These are phyloP conservation scores for Phytophthora tentaculata DNA, from an alignment of 352 stramenopile genomes.

Conservation along the genomic window DNA sequence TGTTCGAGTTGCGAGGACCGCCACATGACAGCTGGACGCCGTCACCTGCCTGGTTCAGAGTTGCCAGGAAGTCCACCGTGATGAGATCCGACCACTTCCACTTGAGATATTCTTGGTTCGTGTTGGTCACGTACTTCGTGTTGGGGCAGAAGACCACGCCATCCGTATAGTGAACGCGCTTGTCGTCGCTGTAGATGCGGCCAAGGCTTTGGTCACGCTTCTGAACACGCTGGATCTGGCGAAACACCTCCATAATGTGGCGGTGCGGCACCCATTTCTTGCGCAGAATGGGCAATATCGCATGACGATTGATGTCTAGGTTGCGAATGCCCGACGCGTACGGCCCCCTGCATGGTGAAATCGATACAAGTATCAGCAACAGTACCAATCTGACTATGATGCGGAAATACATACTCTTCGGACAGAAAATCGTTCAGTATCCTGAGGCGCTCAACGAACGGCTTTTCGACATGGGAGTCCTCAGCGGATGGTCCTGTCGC, in stretches of 20 bases:
- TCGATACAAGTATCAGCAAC: conserved; percentile 7
- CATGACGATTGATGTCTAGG: conserved; percentile 66
- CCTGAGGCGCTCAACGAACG: conserved; percentile 78
- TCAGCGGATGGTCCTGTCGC: conserved; percentile 68
- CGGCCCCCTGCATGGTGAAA: conserved; percentile 51
- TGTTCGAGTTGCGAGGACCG: conserved; percentile 74
- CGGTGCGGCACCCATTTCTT: conserved; percentile 86
- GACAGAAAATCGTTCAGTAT: conserved; percentile 88
- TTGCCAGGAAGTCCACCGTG: conserved; percentile 86
- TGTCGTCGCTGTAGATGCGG: conserved; percentile 84
- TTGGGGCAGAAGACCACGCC: conserved; percentile 91
- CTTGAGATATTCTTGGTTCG: conserved; percentile 91
- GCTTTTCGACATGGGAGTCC: conserved; percentile 82
- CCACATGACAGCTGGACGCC: conserved; percentile 72
- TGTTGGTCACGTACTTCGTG: conserved; percentile 84
- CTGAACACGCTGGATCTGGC: conserved; percentile 77
- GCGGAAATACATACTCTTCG: conserved; percentile 63
- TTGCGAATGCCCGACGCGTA: conserved; percentile 74
- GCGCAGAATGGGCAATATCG: conserved; percentile 76
- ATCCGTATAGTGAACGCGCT: conserved; percentile 90
- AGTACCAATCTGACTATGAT: background rate
- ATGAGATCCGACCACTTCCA: conserved; percentile 94
- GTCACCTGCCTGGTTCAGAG: conserved; percentile 61
- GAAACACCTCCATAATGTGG: conserved; percentile 86
- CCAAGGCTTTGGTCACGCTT: conserved; percentile 81